phyloP scores from a whole-genome alignment of 345 rosid species.

The Leavenworthia alabamica region DNA sequence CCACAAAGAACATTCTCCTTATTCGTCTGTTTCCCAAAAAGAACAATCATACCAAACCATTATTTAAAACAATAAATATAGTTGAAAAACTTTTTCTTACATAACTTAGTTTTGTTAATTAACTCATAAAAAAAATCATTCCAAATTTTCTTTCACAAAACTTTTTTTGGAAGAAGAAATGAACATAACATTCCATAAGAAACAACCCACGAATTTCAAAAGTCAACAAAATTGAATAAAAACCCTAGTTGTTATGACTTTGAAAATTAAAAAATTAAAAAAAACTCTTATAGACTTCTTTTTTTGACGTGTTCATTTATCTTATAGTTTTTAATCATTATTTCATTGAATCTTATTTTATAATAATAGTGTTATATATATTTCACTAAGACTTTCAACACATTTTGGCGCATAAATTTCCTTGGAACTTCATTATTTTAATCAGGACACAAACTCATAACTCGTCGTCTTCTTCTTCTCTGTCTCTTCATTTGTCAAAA shows the following conservation, averaged over 20 bases:
- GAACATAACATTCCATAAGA: neutral
- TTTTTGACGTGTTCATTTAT: constrained; percentile 3
- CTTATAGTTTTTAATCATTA: neutral
- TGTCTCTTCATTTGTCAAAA: constrained; percentile 2
- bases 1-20: neutral
- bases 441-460: neutral
- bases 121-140: neutral
- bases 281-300: constrained; percentile 14
- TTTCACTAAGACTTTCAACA: constrained; percentile 2
- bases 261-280: too few species aligned
- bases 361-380: neutral
- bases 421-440: neutral
- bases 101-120: neutral
- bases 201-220: constrained; percentile 11
- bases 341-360: constrained; percentile 1
- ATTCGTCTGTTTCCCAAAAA: neutral
- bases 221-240: constrained; percentile 24
- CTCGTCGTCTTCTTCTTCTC: constrained; percentile 13
- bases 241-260: constrained; percentile 20
- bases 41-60: neutral
- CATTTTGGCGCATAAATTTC: neutral
- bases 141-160: neutral
- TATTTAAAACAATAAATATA: neutral
- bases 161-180: neutral
- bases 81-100: neutral